Conservation (phyloP, 1,284 basidiomycete species). For the Coniophora puteana region DNA sequence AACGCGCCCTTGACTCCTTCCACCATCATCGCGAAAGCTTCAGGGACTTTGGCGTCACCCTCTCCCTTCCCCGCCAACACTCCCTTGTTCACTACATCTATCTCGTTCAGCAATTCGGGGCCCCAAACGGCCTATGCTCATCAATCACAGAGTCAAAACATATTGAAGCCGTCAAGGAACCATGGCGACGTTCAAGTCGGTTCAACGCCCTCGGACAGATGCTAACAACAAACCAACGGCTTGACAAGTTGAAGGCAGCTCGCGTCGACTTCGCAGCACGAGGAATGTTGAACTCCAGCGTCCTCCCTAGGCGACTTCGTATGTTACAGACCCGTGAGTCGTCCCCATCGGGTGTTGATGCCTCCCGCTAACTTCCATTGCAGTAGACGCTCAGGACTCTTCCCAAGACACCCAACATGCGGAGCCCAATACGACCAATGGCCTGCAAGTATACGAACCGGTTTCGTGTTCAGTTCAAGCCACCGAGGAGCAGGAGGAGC, state of each 20-base stretch:
- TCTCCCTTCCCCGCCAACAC: constrained; percentile 21
- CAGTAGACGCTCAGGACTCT: too few species aligned
- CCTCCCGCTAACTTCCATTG: too few species aligned
- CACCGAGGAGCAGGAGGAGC: too few species aligned
- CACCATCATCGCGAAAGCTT: constrained; percentile 6
- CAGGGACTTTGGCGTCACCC: constrained; percentile 2
- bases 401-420: too few species aligned
- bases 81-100: constrained; percentile 6
- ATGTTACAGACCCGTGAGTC: too few species aligned
- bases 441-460: too few species aligned
- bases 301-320: too few species aligned
- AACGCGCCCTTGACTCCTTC: constrained; percentile 1
- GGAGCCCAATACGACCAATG: too few species aligned
- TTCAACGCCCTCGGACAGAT: constrained; percentile 4
- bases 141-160: constrained; percentile 5
- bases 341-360: too few species aligned
- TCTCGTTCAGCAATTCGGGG: constrained; percentile 5
- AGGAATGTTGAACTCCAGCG: constrained; percentile 6
- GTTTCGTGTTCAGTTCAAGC: too few species aligned
- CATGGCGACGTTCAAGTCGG: constrained; percentile 2
- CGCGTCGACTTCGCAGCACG: neutral
- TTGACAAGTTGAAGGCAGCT: neutral
- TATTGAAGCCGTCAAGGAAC: constrained; percentile 7
- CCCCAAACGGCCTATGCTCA: constrained; percentile 9
- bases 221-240: constrained; percentile 4